Percentiles rank a stretch among this genome's conserved stretches.
phyloP scores from a whole-genome alignment of 768 basidiomycete species.

The Nevesoporus exiguus region DNA sequence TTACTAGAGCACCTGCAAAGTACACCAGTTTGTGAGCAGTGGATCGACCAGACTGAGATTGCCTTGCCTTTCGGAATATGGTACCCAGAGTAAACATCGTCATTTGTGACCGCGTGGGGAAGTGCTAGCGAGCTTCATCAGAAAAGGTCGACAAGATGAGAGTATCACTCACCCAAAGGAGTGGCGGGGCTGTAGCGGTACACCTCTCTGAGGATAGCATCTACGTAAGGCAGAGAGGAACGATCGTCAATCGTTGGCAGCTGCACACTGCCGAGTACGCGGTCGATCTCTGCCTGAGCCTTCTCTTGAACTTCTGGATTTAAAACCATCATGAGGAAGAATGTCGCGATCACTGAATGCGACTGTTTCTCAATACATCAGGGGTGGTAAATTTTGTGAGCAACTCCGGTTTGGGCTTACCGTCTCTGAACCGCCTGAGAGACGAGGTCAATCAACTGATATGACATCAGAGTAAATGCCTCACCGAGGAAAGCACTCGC shows the following conservation, averaged over 20 bases:
- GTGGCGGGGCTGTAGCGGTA: neutral
- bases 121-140: neutral
- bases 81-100: neutral
- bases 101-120: neutral
- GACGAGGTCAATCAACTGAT: neutral
- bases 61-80: neutral
- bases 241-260: neutral
- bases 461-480: neutral
- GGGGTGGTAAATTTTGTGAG: no score
- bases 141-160: neutral
- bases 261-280: neutral
- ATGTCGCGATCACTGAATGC: neutral
- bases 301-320: neutral
- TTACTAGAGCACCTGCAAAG: neutral
- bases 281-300: neutral
- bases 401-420: no score
- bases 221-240: neutral
- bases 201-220: neutral
- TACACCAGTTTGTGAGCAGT: no score
- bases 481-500: neutral
- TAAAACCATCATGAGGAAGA: neutral
- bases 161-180: neutral
- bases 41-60: neutral
- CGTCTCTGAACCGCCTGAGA: neutral
- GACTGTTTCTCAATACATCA: neutral